Evolutionary conservation across 2,329 filamentous ascomycete species (phyloP), one percentile per base, ranked within the genome.

Genomic region (Nemania bipapillata): DNA sequence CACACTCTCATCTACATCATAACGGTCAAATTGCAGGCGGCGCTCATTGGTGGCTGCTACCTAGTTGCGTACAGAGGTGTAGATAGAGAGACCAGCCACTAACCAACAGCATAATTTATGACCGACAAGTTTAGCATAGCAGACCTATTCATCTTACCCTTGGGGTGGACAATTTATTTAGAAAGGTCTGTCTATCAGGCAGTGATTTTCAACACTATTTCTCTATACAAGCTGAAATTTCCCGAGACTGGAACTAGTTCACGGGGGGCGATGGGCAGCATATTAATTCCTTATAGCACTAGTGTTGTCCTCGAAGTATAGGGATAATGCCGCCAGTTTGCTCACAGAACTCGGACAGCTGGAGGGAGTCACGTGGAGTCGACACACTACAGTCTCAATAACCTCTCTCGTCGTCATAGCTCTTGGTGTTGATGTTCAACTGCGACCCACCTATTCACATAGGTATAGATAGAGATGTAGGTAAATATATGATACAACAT

Each of bases 71-170:
- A n/a, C n/a, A n/a, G n/a, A 17, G 28, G 12, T 47, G 2, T 9
- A 5, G 4, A 9, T 17, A 12, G 28, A 7, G 28, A 3, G 55
- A 37, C 37, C 2, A 20, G 24, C 2, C 72, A 89, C 92, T 86
- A 89, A 95, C 93, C 83, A 96, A 96, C 96, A n/a, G n/a, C 96
- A 99, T 81, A 99, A 90, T 88, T 99, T 96, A 84, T 99, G 99
- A 85, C 95, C 96, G 82, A 99, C 95, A 79, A 96, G 96, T 79
- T 96, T 96, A 79, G 96, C 99, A 99, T 99, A 84, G 96, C 96
- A 76, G 94, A 97, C 83, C 96, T 96, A 92, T 99, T 99, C 96
- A 99, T 99, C 89, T 99, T 96, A 87, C 96, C 96, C 92, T 99
- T 99, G 86, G 95, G 94, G 90, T 99, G 99, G 89, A 99, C 96